Evolutionary conservation across 164 flowering plant genomes (phyloP), one percentile per base, ranked within the genome.

Genomic region (Vitis rotundifolia): DNA sequence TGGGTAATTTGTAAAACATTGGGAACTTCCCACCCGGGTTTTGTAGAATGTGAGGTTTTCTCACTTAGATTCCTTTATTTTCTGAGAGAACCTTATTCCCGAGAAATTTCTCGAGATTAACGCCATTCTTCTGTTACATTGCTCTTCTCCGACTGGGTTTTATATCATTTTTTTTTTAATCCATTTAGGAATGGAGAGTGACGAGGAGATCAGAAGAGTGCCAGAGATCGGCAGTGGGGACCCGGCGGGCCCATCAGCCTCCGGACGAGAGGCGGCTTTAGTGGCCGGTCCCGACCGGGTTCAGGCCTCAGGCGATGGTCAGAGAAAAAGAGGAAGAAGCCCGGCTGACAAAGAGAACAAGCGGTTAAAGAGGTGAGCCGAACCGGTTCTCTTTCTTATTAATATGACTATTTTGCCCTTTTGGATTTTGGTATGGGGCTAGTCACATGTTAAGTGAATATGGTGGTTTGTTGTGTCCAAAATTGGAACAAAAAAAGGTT

Each of bases 281-380:
- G 83, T 16, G 14, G 85, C 76, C 16, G 92, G 91, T 64, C 77
- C 77, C 6, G 91, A 86, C 66, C 79, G 83, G 81, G 84, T 53
- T 55, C 91, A 81, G 74, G 80, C 85, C 1, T 47, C 87, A 0
- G 78, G 80, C 3, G 94, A 79, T 61, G 80, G 78, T 64, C 85
- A 84, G 68, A 80, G 88, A 58, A 90, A 85, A 87, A 87, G 97
- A 69, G 98, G 98, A 0, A 86, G 91, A 71, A 95, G 88, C 72
- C 93, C 93, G 16, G 98, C 98, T 59, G 99, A 95, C 76, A 95
- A 93, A 77, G 99, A 95, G 62, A 85, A 84, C 82, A 95, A 91
- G 79, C 79, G 97, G 44, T 79, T 95, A 47, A 95, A 95, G 80
- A 91, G 99, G 99, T 89, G 75, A n/a, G 57, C 50, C 13, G 5